Base-by-base conservation (phyloP, 768 basidiomycete genomes). In the Royoungia palumana region DNA sequence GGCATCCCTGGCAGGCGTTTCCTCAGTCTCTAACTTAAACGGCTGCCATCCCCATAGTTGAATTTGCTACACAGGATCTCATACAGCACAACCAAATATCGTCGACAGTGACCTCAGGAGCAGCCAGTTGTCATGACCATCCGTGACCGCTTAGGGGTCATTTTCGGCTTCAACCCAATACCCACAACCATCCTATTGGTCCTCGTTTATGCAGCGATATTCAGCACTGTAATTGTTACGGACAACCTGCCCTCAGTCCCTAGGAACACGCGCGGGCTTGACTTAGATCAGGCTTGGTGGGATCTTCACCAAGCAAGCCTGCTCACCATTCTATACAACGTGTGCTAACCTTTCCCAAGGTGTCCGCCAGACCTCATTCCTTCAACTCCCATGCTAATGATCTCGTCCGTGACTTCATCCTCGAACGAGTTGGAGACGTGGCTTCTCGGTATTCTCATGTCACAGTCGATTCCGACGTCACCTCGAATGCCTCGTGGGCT, bases 351-450 rank as follows among this genome's bases (percentile, higher is more conserved):
- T 37, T 39, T 27, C 17, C 9, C 41, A 50, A 79, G 83, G 82
- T 92, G 51, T 75, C 89, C 6, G 69, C 75, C 6, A 75, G 75
- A 22, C 90, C 89, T 1, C 89, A 87, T 64, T 82, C 89, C 1
- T 89, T 82, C 68, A 82, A 86, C 58, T 88, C 87, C 1, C 86
- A 83, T 67, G 77, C 81, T 16, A 93, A 92, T 59, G 84, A 87
- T 55, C 57, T 73, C 22, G 84, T 89, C 21, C 81, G 78, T 42
- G 60, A 66, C 0, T 83, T 82, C 61, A 66, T 93, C 27, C 69
- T 87, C 22, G 60, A 70, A 4, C 78, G 85, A 3, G 60, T 91
- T 13, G 55, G 65, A 34, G 64, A 70, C 4, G 70, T 85, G 21
- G 73, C 78, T 25, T 66, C 65, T 12, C 62, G 56, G 17, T 65